Base-by-base conservation (phyloP, 345 rosid genomes). In the Populus alba region DNA sequence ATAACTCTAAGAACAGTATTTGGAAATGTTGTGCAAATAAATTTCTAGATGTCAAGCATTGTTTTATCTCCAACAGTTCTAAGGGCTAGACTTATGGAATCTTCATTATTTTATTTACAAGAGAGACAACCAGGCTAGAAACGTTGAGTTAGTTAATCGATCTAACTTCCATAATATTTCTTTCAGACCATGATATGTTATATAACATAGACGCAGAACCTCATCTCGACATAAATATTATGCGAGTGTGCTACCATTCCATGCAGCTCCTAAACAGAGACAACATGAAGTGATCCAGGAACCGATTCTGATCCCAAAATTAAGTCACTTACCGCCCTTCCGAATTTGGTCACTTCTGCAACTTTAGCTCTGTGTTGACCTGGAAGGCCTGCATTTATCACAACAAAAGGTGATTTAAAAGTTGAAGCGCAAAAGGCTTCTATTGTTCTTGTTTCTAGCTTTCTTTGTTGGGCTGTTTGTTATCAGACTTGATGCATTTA, bases 311-410 rank as follows among this genome's bases (percentile, higher is more conserved):
- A 43, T 47, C 65, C 74, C 20, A 5, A 35, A 43, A 59, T 39
- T 55, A 13, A 33, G 59, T 38, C 35, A 71, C 79, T 81, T 53
- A 81, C 81, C 39, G 79, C 81, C 77, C 78, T 81, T 41, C 84
- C 84, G 53, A 77, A 78, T 66, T 78, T 81, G 33, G 84, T 73
- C 51, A 70, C 81, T 37, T 78, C 81, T 18, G 81, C 41, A 57
- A n/a, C 76, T 70, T 81, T 77, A 62, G 72, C 67, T 63, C 62
- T 73, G 39, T 69, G 78, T 66, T 74, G 78, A 61, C 78, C 81
- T 12, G 84, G 84, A 73, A 77, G 63, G 29, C 84, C 84, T 77
- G 78, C 68, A 70, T 12, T 57, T 8, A 22, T 68, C 15, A 74
- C 10, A 71, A 43, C 8, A 7, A 66, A 35, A 37, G 15, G 65